Evolutionary conservation across 176 grass and related monocot genomes (phyloP).

Genomic region (Musa troglodytarum): DNA sequence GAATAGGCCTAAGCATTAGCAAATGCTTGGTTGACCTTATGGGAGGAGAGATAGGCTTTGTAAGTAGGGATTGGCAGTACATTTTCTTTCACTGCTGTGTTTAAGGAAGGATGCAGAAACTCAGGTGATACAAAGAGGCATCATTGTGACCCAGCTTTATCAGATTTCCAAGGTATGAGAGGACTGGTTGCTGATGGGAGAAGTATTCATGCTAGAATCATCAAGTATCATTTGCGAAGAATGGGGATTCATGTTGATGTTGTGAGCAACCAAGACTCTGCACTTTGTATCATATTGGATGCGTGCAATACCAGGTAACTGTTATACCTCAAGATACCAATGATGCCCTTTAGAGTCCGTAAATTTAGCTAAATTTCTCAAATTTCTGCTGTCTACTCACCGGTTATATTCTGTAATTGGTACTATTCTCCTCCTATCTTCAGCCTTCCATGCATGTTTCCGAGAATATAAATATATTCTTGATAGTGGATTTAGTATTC

Average conservation of each 20-base stretch:
- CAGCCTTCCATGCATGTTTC: too few relatives aligned
- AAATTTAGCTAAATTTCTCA: background rate
- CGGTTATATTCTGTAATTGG: too few relatives aligned
- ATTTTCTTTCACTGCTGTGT: slow-evolving; percentile 69
- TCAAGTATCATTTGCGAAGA: slow-evolving; percentile 75
- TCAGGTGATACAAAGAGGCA: slow-evolving; percentile 47
- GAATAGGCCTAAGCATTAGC: slow-evolving; percentile 78
- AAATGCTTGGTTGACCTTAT: slow-evolving; percentile 59
- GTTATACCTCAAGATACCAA: background rate
- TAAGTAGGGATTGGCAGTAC: slow-evolving; percentile 50
- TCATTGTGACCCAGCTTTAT: slow-evolving; percentile 31
- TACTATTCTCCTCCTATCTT: too few relatives aligned
- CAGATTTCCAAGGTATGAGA: slow-evolving; percentile 65
- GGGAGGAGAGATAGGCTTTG: slow-evolving; percentile 44
- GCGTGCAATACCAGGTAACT: slow-evolving; percentile 50
- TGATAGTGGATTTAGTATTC: slow-evolving; percentile 38
- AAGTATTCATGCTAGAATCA: slow-evolving; percentile 52
- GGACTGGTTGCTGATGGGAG: slow-evolving; percentile 59
- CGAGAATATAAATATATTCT: slow-evolving; percentile 28
- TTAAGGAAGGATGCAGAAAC: slow-evolving; percentile 24
- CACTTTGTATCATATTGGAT: slow-evolving; percentile 39
- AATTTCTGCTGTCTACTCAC: too few relatives aligned
- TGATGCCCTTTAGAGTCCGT: background rate
- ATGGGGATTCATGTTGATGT: slow-evolving; percentile 65
- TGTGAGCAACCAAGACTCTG: slow-evolving; percentile 38